Percentiles rank a stretch among this genome's conserved stretches.
These are phyloP conservation scores for Penicillium egyptiacum DNA, from an alignment of 495 filamentous ascomycete genomes.

Conservation along the genomic window DNA sequence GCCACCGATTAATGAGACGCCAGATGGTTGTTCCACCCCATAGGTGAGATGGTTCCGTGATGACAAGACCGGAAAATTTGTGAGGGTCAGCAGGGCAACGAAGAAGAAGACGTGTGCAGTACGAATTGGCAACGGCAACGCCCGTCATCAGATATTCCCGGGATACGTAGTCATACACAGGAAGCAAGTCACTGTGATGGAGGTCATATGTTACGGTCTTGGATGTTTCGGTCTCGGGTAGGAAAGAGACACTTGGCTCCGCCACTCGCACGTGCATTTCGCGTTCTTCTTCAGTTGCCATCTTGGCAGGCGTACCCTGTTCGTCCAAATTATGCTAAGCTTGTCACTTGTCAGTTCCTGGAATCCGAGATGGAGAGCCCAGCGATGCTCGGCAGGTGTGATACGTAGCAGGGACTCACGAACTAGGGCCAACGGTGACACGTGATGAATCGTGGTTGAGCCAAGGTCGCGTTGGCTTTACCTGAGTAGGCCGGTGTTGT, in stretches of 20 bases:
- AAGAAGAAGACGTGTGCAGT: constrained; percentile 17
- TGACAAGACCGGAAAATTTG: constrained; percentile 14
- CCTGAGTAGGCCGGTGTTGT: neutral
- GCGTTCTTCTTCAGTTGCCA: neutral
- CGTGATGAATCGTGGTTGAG: neutral
- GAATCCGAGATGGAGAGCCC: neutral
- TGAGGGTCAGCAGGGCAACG: constrained; percentile 7
- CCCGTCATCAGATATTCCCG: constrained; percentile 12
- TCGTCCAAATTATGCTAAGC: neutral
- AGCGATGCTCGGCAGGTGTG: neutral
- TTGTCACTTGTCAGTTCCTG: neutral
- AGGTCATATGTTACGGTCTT: constrained; percentile 11
- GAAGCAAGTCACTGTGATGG: constrained; percentile 11
- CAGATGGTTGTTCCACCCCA: constrained; percentile 15
- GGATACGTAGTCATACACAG: constrained; percentile 1
- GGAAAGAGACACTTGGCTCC: neutral
- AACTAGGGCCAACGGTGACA: neutral
- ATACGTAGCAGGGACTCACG: neutral
- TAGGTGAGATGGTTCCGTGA: constrained; percentile 14
- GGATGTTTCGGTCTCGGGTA: constrained; percentile 15
- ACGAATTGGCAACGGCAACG: constrained; percentile 1
- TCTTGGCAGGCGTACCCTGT: neutral
- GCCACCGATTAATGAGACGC: constrained; percentile 12
- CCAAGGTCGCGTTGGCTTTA: neutral
- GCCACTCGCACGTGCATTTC: neutral